Evolutionary conservation across 1,139 yeast genomes (phyloP), one percentile per base, ranked within the genome.

Genomic region (Hansenula anomala): DNA sequence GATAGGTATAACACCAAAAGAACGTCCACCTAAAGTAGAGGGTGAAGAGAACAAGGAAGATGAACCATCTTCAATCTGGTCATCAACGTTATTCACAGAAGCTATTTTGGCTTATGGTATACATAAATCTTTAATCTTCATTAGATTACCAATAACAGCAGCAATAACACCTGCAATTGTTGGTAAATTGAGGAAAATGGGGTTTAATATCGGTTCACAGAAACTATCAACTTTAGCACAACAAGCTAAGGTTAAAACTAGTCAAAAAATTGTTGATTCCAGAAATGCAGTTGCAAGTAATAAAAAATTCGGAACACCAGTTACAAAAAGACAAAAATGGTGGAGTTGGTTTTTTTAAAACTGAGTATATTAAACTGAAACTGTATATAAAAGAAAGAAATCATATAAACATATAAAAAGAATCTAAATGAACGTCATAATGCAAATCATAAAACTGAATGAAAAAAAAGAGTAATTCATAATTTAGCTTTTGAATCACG

Each of bases 31-130:
- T 2, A 41, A 38, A 16, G 25, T 26, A 2, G 31, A 43, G 6
- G 38, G 33, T 9, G 49, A 46, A 13, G 44, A 20, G 22, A 20
- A 20, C 22, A 20, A 48, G 6, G 46, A 44, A 4, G 38, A 47
- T 12, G 39, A 43, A 10, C 52, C 54, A 18, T 44, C 51, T 5
- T 56, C 52, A 16, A 55, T 59, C 63, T 70, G 71, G 52, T 74
- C 69, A 6, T 54, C 64, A 14, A 66, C 76, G 5, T 52, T 84
- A 24, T 61, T 76, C 56, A 77, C 89, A 0, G 97, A 92, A 60
- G 78, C 88, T 52, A 81, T 88, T 16, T 73, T 94, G 47, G 98
- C 98, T 0, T 92, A 92, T 59, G 96, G 96, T 6, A 68, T 92
- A 38, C 98, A 92, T 67, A 92, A 94, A 65, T 78, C 94, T 6